A percentile compares a stretch with the other conserved stretches of the same genome.
phyloP scores from a whole-genome alignment of 805 yeast species.

The Nakazawaea holstii region DNA sequence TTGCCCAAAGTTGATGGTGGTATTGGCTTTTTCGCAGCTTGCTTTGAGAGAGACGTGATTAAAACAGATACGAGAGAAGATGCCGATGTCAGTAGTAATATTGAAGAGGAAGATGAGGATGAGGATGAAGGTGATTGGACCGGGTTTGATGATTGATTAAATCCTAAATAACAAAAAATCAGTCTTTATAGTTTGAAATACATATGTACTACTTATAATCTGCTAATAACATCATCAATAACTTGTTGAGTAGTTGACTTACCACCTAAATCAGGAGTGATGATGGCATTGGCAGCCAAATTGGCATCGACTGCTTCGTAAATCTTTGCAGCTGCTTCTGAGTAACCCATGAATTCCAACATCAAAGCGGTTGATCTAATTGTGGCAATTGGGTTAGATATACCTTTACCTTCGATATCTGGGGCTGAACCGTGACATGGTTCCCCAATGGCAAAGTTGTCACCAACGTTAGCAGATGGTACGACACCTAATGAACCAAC shows the following conservation, averaged over 20 bases:
- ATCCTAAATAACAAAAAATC: neutral
- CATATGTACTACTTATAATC: constrained; percentile 27
- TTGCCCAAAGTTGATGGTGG: constrained; percentile 91
- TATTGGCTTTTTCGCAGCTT: constrained; percentile 97
- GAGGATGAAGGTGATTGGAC: constrained; percentile 28
- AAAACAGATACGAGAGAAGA: neutral
- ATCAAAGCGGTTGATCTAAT: constrained; percentile 95
- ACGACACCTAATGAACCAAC: constrained; percentile 98
- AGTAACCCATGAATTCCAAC: constrained; percentile 94
- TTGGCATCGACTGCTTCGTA: constrained; percentile 94
- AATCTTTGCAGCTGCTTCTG: constrained; percentile 85
- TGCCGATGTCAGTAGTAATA: neutral
- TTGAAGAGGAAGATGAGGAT: constrained; percentile 9
- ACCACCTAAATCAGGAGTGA: constrained; percentile 97
- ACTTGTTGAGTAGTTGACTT: constrained; percentile 82
- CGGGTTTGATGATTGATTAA: constrained; percentile 24
- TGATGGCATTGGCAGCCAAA: constrained; percentile 68
- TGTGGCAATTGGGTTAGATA: constrained; percentile 95
- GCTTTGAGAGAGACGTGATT: constrained; percentile 53
- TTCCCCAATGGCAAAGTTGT: constrained; percentile 93
- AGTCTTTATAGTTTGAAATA: neutral
- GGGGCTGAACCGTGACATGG: constrained; percentile 99
- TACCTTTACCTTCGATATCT: constrained; percentile 93
- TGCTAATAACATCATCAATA: constrained; percentile 68
- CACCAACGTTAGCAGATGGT: constrained; percentile 98